Percentiles rank a stretch among this genome's conserved stretches.
Evolutionary conservation across 2,329 filamentous ascomycete genomes (phyloP).

Genomic region (Coleophoma eucalyptorum): DNA sequence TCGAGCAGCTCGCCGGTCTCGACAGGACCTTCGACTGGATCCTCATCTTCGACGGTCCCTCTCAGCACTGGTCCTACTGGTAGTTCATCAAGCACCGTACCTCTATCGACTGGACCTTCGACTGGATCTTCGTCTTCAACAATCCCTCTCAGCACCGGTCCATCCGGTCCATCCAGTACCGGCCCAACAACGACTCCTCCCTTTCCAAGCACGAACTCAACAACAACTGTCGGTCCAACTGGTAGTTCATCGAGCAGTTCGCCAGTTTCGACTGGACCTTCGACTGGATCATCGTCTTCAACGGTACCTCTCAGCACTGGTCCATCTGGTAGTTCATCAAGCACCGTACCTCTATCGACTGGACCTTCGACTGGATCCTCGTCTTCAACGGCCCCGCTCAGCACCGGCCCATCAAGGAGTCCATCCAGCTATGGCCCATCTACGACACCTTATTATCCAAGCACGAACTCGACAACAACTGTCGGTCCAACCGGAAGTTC

Average conservation of each 20-base stretch:
- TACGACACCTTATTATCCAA: not conserved
- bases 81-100: not conserved
- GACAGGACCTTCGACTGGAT: not conserved
- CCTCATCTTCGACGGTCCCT: not conserved
- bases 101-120: not conserved
- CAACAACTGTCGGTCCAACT: slow-evolving; percentile 2
- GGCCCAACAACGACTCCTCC: slow-evolving; percentile 2
- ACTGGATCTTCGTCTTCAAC: not conserved
- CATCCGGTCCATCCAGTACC: not conserved
- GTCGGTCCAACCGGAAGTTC: slow-evolving; percentile 3
- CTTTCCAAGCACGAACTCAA: slow-evolving; percentile 2
- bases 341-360: not conserved
- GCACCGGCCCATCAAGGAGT: too few relatives aligned
- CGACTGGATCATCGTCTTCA: not conserved
- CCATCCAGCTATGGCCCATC: not conserved
- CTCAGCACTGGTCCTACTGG: not conserved
- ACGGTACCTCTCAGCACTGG: not conserved
- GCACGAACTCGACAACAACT: slow-evolving; percentile 1
- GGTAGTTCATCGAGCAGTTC: slow-evolving; percentile 6
- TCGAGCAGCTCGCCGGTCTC: not conserved
- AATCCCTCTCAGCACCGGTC: not conserved
- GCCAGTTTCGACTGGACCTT: not conserved
- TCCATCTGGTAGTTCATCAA: slow-evolving; percentile 6
- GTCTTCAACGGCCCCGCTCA: not conserved
- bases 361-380: not conserved